These are phyloP conservation scores for Xylariaceae sp. DNA, from an alignment of 2,329 filamentous ascomycete genomes.

Conservation along the genomic window DNA sequence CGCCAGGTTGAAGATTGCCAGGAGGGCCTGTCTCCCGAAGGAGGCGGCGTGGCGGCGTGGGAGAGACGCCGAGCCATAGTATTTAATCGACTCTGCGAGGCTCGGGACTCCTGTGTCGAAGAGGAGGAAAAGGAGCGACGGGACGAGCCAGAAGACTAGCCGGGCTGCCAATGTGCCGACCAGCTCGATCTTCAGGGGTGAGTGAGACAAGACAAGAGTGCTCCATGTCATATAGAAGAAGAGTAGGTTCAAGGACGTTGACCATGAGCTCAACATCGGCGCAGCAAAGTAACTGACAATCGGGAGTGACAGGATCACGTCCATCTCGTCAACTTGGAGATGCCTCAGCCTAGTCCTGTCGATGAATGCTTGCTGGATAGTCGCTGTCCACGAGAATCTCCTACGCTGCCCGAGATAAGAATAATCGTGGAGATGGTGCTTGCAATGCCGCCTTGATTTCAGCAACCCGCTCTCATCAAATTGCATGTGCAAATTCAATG, in stretches of 20 bases:
- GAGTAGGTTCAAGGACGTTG: slow-evolving; percentile 74
- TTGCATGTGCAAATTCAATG: no score
- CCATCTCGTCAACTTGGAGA: slow-evolving; percentile 39
- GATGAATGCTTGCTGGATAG: no score
- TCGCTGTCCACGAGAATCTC: no score
- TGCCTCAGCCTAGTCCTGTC: no score
- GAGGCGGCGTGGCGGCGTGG: slow-evolving; percentile 39
- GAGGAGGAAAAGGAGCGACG: slow-evolving; percentile 64
- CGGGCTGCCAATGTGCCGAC: slow-evolving; percentile 64
- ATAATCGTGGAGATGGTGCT: no score
- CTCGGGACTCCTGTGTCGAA: slow-evolving; percentile 69
- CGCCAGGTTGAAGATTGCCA: slow-evolving; percentile 43
- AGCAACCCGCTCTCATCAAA: no score
- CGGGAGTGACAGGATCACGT: slow-evolving; percentile 66
- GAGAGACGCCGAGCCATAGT: slow-evolving; percentile 49
- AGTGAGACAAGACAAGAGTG: slow-evolving; percentile 72
- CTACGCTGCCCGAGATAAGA: no score
- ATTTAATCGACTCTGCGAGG: slow-evolving; percentile 63
- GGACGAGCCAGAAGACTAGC: slow-evolving; percentile 64
- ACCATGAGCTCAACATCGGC: slow-evolving; percentile 60
- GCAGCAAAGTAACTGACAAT: slow-evolving; percentile 63
- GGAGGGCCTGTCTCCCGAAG: slow-evolving; percentile 33
- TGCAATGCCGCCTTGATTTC: no score
- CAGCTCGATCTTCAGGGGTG: slow-evolving; percentile 69
- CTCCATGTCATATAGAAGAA: slow-evolving; percentile 92